Evolutionary conservation across 1,284 basidiomycete genomes (phyloP), one percentile per base, ranked within the genome.

Genomic region (Trametes versicolor): DNA sequence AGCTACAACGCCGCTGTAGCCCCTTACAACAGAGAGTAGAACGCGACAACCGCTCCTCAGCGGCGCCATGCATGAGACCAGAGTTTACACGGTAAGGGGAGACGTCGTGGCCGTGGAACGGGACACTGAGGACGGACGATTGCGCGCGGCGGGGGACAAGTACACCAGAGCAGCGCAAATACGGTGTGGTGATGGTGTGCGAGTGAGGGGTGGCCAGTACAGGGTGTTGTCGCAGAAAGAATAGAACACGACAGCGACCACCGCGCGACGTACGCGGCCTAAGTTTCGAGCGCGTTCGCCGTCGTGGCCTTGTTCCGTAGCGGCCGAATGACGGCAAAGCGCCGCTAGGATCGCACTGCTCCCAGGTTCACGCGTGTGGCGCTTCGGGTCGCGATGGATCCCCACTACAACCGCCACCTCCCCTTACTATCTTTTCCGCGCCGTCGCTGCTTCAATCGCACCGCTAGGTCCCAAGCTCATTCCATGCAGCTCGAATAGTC

Each of bases 281-380:
- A 5, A 15, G 41, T 19, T 13, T 43, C 54, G 39, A 7, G 25
- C 39, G 25, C 12, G 54, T 43, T 10, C 54, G 29, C 19, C 39
- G 54, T 27, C n/a, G 29, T 56, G 19, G 9, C 29, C 15, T 34
- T 56, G 41, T 56, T 45, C 54, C 41, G 54, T 23, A 13, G 25
- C 41, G 41, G 54, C 41, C 12, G 21, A 56, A 19, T 23, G 19
- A n/a, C 29, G 41, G 27, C 54, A 37, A 25, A 56, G 54, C 54
- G 54, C 54, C 54, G 54, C 54, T 29, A 34, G 41, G 41, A 41
- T 17, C 23, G 29, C 19, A 34, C 36, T 41, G 34, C 54, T 56
- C 54, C 32, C 52, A 39, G 36, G 36, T 17, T n/a, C n/a, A 32
- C 23, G 19, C 45, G 29, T 29, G 27, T 37, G 51, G 29, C 37